Evolutionary conservation across 495 filamentous ascomycete species (phyloP).

Genomic region (Parmelia sp.): DNA sequence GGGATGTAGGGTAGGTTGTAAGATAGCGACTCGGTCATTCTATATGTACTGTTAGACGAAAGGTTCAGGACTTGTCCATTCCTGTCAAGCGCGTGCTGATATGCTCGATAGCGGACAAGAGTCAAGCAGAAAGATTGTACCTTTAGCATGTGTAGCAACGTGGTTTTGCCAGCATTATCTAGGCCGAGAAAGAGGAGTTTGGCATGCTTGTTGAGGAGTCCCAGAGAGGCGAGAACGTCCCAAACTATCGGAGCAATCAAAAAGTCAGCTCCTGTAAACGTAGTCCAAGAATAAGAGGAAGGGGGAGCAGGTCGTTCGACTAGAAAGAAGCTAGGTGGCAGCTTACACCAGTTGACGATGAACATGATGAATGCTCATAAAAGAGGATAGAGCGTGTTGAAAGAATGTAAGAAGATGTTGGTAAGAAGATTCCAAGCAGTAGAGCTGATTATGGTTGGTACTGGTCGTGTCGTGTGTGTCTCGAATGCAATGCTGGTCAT

Average conservation of each 20-base stretch:
- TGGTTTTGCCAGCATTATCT: constrained; percentile 98
- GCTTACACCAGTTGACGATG: constrained; percentile 95
- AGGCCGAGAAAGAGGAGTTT: constrained; percentile 91
- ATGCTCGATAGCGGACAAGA: neutral
- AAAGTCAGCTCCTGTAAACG: constrained; percentile 21
- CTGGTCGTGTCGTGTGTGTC: neutral
- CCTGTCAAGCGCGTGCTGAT: neutral
- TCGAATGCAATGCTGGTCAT: neutral
- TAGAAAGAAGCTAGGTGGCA: constrained; percentile 12
- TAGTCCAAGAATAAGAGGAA: neutral
- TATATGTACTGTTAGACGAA: constrained; percentile 26
- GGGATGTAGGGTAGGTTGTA: constrained; percentile 84
- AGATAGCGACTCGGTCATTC: constrained; percentile 92
- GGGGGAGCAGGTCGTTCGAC: neutral
- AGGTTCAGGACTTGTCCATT: neutral
- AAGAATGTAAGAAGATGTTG: neutral
- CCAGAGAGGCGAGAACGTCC: constrained; percentile 83
- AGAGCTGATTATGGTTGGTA: neutral
- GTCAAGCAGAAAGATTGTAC: constrained; percentile 32
- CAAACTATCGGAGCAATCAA: constrained; percentile 55
- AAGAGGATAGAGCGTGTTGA: neutral
- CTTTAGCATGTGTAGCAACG: constrained; percentile 88
- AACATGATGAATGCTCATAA: constrained; percentile 58
- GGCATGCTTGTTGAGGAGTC: constrained; percentile 90
- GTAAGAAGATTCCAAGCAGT: neutral